Evolutionary conservation across 768 basidiomycete genomes (phyloP).

Genomic region (Tephrocybe sp.): DNA sequence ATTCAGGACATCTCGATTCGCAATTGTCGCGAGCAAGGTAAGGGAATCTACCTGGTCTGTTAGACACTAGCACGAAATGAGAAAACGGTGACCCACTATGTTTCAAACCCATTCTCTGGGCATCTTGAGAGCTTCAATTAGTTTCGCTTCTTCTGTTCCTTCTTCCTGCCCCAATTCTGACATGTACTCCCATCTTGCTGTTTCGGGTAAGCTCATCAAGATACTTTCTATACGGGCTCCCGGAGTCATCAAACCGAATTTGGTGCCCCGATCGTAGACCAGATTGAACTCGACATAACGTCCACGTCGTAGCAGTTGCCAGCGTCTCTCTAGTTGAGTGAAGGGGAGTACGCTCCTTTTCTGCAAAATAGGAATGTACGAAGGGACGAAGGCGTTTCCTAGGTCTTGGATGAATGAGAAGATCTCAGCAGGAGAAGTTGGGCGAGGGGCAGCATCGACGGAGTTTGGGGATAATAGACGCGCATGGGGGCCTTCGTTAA

Average conservation of each 20-base stretch:
- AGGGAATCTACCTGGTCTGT: not conserved
- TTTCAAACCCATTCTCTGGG: constrained; percentile 61
- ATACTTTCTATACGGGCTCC: constrained; percentile 89
- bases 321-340: constrained; percentile 72
- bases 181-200: constrained; percentile 90
- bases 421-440: constrained; percentile 62
- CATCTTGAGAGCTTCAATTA: constrained; percentile 59
- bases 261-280: constrained; percentile 84
- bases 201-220: constrained; percentile 86
- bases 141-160: constrained; percentile 61
- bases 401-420: constrained; percentile 74
- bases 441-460: constrained; percentile 38
- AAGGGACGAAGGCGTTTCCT: constrained; percentile 82
- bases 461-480: constrained; percentile 45
- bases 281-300: constrained; percentile 96
- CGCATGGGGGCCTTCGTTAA: constrained; percentile 64
- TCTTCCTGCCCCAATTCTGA: constrained; percentile 64
- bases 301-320: constrained; percentile 91
- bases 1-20: too few relatives aligned
- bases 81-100: not conserved
- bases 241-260: constrained; percentile 82
- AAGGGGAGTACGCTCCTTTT: constrained; percentile 54
- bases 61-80: not conserved
- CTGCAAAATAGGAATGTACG: constrained; percentile 85
- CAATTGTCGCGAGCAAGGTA: too few relatives aligned